phyloP scores from a whole-genome alignment of 805 yeast species.

The Saturnispora besseyi region DNA sequence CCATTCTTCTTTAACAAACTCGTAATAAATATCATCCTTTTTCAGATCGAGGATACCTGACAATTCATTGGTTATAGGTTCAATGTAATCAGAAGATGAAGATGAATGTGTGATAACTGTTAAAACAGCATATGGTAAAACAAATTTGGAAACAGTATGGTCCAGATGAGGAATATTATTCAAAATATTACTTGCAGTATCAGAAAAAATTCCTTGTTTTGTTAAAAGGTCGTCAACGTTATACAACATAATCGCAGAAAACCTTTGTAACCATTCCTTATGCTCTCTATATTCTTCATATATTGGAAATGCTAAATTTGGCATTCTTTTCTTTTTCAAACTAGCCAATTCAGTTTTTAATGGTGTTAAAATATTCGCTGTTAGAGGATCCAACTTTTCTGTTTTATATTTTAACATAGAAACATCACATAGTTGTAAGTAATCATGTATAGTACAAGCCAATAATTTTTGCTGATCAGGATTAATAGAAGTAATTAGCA shows the following conservation, averaged over 20 bases:
- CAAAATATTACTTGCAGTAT: conserved; percentile 8
- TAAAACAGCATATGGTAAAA: conserved; percentile 70
- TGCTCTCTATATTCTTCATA: conserved; percentile 47
- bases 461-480: conserved; percentile 76
- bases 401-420: conserved; percentile 16
- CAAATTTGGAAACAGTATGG: conserved; percentile 54
- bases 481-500: conserved; percentile 84
- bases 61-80: conserved; percentile 51
- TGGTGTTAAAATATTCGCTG: conserved; percentile 70
- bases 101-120: conserved; percentile 37
- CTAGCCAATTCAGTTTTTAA: conserved; percentile 49
- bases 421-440: conserved; percentile 50
- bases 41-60: conserved; percentile 44
- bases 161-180: conserved; percentile 32
- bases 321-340: conserved; percentile 40
- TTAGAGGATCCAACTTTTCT: conserved; percentile 47
- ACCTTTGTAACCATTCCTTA: conserved; percentile 61
- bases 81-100: conserved; percentile 30
- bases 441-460: conserved; percentile 86
- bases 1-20: conserved; percentile 46
- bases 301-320: conserved; percentile 53
- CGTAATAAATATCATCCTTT: conserved; percentile 37
- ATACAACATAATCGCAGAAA: conserved; percentile 49
- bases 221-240: conserved; percentile 1
- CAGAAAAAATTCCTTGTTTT: conserved; percentile 34